Evolutionary conservation across 306 rosid species (phyloP), one percentile per base, ranked within the genome.

Genomic region (Prunus mira): DNA sequence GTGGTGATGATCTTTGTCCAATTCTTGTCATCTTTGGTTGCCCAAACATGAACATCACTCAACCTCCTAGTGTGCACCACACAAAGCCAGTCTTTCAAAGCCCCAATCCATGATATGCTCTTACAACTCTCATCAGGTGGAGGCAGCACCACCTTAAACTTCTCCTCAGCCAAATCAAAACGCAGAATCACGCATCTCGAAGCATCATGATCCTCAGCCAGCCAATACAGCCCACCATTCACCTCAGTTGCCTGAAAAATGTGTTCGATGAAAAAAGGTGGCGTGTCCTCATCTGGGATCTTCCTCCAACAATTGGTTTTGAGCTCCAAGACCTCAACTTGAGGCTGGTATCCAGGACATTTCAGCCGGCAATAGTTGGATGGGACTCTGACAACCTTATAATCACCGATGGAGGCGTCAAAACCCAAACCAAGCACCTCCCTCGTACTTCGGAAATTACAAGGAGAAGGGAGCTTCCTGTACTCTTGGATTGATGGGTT

Each of bases 181-280:
- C 86, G 65, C 50, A 83, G 25, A 30, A 83, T 83, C 43, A 75
- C 61, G 8, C 75, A 65, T 5, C 60, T 65, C 2, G 38, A 34
- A 9, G 67, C 3, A 4, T 60, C 54, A 3, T 49, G 51, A 3
- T 75, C 83, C 49, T 76, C 86, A 5, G 56, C 78, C 13, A 83
- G 72, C 86, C 86, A 83, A 64, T 83, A 83, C 15, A 83, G 25
- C 3, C 83, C 86, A 9, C 83, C 80, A 43, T 79, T 75, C 15
- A 71, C 81, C 24, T 70, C 49, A 14, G 83, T 75, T 3, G 86
- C 74, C 51, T 83, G 83, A 55, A 83, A 83, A 45, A 83, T 58
- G 43, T 83, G 86, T 81, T 83, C 86, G 3, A 79, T 56, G 32
- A n/a, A 79, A 72, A 65, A 79, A 15, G 81, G 80, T 10, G 83